Percentiles rank a stretch among this genome's conserved stretches.
Evolutionary conservation across 805 yeast genomes (phyloP).

Genomic region (Lachancea lanzarotensis): DNA sequence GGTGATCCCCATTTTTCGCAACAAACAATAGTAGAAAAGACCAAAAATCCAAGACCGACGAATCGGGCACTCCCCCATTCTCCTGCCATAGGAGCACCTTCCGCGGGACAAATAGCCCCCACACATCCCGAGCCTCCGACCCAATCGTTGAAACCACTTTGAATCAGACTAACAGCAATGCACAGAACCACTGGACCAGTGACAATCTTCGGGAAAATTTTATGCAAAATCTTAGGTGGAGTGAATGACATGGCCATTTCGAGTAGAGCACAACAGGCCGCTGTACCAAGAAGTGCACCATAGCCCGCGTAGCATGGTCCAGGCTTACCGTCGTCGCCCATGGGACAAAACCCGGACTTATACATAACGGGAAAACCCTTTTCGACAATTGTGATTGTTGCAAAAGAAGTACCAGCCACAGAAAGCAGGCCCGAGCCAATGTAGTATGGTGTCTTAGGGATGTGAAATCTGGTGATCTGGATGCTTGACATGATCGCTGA

Average conservation of each 20-base stretch:
- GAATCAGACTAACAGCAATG: conserved; percentile 66
- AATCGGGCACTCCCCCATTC: conserved; percentile 85
- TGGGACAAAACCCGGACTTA: conserved; percentile 57
- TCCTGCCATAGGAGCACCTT: conserved; percentile 47
- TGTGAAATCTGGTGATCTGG: conserved; percentile 76
- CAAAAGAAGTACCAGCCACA: conserved; percentile 87
- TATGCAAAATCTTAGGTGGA: conserved; percentile 67
- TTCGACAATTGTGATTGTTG: conserved; percentile 74
- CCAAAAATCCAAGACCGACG: conserved; percentile 82
- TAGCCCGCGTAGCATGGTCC: conserved; percentile 87
- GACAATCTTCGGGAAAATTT: conserved; percentile 79
- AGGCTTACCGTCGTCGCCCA: conserved; percentile 53
- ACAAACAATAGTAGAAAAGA: conserved; percentile 62
- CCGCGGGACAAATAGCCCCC: conserved; percentile 40
- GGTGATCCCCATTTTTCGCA: conserved; percentile 90
- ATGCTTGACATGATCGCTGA: conserved; percentile 64
- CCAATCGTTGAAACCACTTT: conserved; percentile 76
- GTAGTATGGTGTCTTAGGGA: conserved; percentile 65
- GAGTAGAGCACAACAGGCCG: conserved; percentile 67
- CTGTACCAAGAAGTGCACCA: conserved; percentile 79
- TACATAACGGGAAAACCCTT: conserved; percentile 81
- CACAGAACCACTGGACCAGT: conserved; percentile 90
- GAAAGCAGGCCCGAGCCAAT: conserved; percentile 85
- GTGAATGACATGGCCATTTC: conserved; percentile 69
- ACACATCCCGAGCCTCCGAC: conserved; percentile 77